Base-by-base conservation (phyloP, 768 basidiomycete species). In the Pleurotus eryngii region DNA sequence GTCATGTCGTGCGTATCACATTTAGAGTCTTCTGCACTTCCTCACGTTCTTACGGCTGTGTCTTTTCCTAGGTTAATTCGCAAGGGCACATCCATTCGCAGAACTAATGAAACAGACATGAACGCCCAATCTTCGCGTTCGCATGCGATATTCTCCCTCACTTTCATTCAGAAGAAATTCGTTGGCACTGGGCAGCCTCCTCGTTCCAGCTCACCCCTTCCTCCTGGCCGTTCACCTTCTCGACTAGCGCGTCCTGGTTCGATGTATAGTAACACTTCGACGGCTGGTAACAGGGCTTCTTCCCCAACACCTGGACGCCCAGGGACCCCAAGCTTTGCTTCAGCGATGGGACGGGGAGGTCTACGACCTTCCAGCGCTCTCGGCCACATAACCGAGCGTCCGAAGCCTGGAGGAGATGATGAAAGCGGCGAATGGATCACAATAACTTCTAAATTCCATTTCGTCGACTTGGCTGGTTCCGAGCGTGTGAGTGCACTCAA, bases 91-190 rank as follows among this genome's bases (percentile, higher is more conserved):
- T 82, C 91, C 14, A 89, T 96, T 43, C 83, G 97, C 27, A 86
- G 95, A 56, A 98, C 97, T 8, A 95, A 96, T 61, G 92, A 95
- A 71, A 99, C 97, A 30, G 92, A 94, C 67, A 98, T 98, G 96
- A 99, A 99, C 70, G 93, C 96, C 22, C 94, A 97, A 70, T 95
- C 92, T 1, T 98, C 96, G 40, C 89, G 97, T 57, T 97, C 94
- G 26, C 97, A 99, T 81, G 97, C 97, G 60, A 98, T 99, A 71
- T 98, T 99, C 74, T 98, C 96, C 39, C 78, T 99, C 53, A 97
- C 93, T 11, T 77, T 99, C 55, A 91, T 86, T 3, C 96, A 98
- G 74, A 92, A 89, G 77, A 94, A 89, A 70, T 92, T 76, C 67
- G 79, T 82, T 37, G 93, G 94, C 22, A 80, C 83, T 18, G 81